Percentiles rank a stretch among this genome's conserved stretches.
phyloP scores from a whole-genome alignment of 495 filamentous ascomycete species.

The Lasiosphaeris hirsuta region DNA sequence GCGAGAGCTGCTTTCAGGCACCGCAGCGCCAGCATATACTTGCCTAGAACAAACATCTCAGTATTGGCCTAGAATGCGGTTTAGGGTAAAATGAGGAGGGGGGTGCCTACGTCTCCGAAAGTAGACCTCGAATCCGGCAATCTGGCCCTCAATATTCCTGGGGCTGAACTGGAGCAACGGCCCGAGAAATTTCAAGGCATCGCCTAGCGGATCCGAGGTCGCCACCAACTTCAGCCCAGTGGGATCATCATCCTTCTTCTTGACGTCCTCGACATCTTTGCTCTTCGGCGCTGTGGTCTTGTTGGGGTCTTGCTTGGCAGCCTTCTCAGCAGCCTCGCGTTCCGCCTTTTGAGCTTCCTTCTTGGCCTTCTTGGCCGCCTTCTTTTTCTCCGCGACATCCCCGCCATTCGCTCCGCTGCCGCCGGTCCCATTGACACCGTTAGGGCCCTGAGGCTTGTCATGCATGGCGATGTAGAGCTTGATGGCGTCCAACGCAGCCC shows the following conservation, averaged over 20 bases:
- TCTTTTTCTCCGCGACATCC: slow-evolving; percentile 76
- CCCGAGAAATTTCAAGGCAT: slow-evolving; percentile 80
- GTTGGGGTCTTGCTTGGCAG: slow-evolving; percentile 70
- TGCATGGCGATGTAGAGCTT: slow-evolving; percentile 74
- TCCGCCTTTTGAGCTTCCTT: slow-evolving; percentile 85
- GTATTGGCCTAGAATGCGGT: slow-evolving; percentile 12
- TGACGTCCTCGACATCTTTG: slow-evolving; percentile 46
- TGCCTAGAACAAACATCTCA: slow-evolving; percentile 52
- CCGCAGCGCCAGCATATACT: slow-evolving; percentile 78
- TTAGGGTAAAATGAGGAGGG: neutral
- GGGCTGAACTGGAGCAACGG: slow-evolving; percentile 77
- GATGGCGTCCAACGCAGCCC: slow-evolving; percentile 80
- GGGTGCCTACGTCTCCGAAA: slow-evolving; percentile 65
- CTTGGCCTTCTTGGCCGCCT: slow-evolving; percentile 91
- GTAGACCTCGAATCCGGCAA: slow-evolving; percentile 85
- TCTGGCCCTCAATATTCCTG: slow-evolving; percentile 78
- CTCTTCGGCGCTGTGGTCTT: slow-evolving; percentile 51
- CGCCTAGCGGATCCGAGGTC: slow-evolving; percentile 77
- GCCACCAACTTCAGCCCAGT: slow-evolving; percentile 71
- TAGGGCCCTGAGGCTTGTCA: slow-evolving; percentile 66
- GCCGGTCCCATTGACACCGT: slow-evolving; percentile 48
- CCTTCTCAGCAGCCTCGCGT: slow-evolving; percentile 69
- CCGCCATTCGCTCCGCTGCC: slow-evolving; percentile 47
- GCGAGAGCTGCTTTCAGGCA: slow-evolving; percentile 71
- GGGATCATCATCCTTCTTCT: slow-evolving; percentile 88